A percentile compares a stretch with the other conserved stretches of the same genome.
Conservation (phyloP, 83 land plant genomes). For the Picea mariana region DNA sequence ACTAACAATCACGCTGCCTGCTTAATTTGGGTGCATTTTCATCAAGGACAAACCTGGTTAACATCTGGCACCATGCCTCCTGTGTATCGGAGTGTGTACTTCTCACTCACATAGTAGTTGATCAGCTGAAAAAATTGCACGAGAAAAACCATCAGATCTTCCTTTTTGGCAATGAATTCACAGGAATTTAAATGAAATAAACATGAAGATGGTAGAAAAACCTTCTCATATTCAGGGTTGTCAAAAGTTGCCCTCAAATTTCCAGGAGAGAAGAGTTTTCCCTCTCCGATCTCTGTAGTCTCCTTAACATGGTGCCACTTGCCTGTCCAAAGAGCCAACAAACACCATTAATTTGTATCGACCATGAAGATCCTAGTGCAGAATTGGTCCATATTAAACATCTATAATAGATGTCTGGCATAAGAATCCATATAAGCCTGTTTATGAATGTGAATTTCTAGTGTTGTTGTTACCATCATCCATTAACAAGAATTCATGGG, state of each 20-base stretch:
- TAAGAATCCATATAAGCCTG: background rate
- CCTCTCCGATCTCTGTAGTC: constrained; percentile 87
- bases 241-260: constrained; percentile 96
- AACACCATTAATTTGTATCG: background rate
- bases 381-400: background rate
- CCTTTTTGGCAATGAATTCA: background rate
- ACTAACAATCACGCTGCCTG: background rate
- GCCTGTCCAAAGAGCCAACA: constrained; percentile 40
- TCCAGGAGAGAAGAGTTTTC: constrained; percentile 98
- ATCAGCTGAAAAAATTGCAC: constrained; percentile 55
- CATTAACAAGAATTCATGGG: constrained; percentile 95
- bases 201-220: constrained; percentile 17
- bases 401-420: background rate
- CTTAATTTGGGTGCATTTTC: background rate
- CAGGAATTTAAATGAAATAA: background rate
- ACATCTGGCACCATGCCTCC: constrained; percentile 99
- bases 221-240: constrained; percentile 95
- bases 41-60: constrained; percentile 66
- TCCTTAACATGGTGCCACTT: constrained; percentile 99
- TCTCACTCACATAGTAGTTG: constrained; percentile 89
- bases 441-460: background rate
- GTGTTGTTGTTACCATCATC: constrained; percentile 70
- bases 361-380: background rate
- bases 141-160: constrained; percentile 2
- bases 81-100: constrained; percentile 96